Conservation (phyloP, 2,329 filamentous ascomycete genomes). For the Truncatella angustata region DNA sequence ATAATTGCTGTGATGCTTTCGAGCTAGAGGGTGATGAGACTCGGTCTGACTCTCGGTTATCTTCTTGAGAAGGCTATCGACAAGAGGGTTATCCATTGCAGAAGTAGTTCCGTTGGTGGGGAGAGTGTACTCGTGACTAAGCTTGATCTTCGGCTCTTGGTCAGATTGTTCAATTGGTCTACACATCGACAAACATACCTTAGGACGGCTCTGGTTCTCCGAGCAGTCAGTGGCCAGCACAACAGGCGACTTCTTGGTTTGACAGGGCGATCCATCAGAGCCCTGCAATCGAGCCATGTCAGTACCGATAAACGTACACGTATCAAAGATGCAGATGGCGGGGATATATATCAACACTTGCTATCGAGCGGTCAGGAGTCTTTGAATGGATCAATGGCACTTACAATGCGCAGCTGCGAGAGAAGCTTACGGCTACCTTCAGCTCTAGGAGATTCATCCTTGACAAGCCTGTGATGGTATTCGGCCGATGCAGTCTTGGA, state of each 20-base stretch:
- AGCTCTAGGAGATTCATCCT: constrained; percentile 31
- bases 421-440: constrained; percentile 28
- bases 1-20: background rate
- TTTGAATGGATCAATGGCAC: background rate
- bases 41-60: constrained; percentile 67
- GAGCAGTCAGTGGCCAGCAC: constrained; percentile 53
- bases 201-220: constrained; percentile 48
- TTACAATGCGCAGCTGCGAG: background rate
- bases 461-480: constrained; percentile 36
- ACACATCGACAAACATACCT: background rate
- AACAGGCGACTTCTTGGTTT: constrained; percentile 41
- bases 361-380: no score
- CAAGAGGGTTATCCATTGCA: constrained; percentile 43
- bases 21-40: background rate
- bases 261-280: constrained; percentile 17
- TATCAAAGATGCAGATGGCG: no score
- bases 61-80: constrained; percentile 73
- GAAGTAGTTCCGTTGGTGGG: background rate
- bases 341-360: no score
- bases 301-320: no score
- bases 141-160: constrained; percentile 51
- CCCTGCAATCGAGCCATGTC: constrained; percentile 16
- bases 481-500: constrained; percentile 31
- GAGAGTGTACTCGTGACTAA: constrained; percentile 36
- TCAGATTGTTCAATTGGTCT: constrained; percentile 32